Percentiles rank a stretch among this genome's conserved stretches.
phyloP scores from a whole-genome alignment of 1,139 yeast genomes.

The Arxiozyma slooffiae region DNA sequence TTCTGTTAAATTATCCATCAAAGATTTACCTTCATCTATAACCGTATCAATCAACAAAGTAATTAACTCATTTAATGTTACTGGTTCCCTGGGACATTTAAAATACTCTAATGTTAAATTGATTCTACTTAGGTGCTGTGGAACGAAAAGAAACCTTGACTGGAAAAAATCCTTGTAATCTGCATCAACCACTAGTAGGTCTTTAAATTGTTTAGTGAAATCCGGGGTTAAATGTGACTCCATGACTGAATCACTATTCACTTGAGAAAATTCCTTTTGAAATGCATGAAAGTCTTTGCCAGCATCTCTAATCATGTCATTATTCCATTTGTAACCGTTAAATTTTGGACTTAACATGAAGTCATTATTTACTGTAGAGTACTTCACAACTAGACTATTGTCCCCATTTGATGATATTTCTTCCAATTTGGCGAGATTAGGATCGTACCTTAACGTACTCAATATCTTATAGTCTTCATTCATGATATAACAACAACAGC shows the following conservation, averaged over 20 bases:
- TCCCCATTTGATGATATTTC: not conserved
- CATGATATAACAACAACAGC: not conserved
- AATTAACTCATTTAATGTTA: constrained; percentile 39
- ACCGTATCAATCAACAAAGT: constrained; percentile 34
- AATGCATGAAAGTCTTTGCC: not conserved
- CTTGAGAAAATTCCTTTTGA: not conserved
- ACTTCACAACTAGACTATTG: not conserved
- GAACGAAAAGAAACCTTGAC: constrained; percentile 46
- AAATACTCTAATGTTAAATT: constrained; percentile 48
- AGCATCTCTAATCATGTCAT: not conserved
- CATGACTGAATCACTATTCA: not conserved
- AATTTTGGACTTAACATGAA: not conserved
- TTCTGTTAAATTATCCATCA: constrained; percentile 4
- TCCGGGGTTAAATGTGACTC: not conserved
- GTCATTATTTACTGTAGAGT: not conserved
- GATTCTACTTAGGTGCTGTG: constrained; percentile 55
- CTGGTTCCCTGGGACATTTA: constrained; percentile 35
- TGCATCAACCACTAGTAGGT: not conserved
- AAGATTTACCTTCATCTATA: not conserved
- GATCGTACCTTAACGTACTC: constrained; percentile 68
- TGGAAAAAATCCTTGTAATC: not conserved
- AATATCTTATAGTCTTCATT: constrained; percentile 19
- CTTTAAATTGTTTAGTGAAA: not conserved
- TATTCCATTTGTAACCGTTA: constrained; percentile 5
- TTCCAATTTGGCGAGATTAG: constrained; percentile 31